These are phyloP conservation scores for Mycoemilia scoparia DNA, from an alignment of 192 early-diverging fungal species.

Conservation along the genomic window DNA sequence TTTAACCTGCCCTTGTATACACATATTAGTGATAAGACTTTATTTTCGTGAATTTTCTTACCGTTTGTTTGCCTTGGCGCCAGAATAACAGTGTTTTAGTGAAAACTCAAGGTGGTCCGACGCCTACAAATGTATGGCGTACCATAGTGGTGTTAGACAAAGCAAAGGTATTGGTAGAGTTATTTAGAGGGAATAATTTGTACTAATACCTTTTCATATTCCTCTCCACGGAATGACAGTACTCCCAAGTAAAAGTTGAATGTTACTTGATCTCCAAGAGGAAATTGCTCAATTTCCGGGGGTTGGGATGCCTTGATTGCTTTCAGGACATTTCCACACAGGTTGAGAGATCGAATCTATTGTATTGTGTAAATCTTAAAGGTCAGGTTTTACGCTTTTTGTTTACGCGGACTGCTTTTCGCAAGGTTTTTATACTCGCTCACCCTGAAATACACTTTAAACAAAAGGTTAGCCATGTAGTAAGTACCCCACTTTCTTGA, in stretches of 20 bases:
- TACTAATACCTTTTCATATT: slow-evolving; percentile 54
- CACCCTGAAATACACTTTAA: slow-evolving; percentile 76
- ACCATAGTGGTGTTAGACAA: too few species aligned
- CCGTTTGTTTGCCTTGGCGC: slow-evolving; percentile 18
- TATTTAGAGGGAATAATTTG: too few species aligned
- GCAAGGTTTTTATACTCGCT: too few species aligned
- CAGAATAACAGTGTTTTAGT: slow-evolving; percentile 21
- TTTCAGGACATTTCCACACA: slow-evolving; percentile 66
- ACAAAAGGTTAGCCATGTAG: slow-evolving; percentile 65
- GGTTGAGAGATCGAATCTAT: slow-evolving; percentile 55
- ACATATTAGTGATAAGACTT: too few species aligned
- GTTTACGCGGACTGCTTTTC: not conserved
- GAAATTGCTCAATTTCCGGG: slow-evolving; percentile 53
- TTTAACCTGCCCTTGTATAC: too few species aligned
- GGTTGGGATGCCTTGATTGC: slow-evolving; percentile 55
- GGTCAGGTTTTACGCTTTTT: not conserved
- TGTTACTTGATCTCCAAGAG: slow-evolving; percentile 68
- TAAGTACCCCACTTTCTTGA: slow-evolving; percentile 93
- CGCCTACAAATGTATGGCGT: slow-evolving; percentile 2
- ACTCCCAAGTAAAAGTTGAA: slow-evolving; percentile 77
- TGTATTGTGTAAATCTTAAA: not conserved
- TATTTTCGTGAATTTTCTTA: too few species aligned
- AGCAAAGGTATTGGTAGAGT: too few species aligned
- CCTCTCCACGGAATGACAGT: slow-evolving; percentile 67
- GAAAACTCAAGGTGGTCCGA: slow-evolving; percentile 28